Conservation (phyloP, 2,329 filamentous ascomycete species). For the Xylaria sp. region DNA sequence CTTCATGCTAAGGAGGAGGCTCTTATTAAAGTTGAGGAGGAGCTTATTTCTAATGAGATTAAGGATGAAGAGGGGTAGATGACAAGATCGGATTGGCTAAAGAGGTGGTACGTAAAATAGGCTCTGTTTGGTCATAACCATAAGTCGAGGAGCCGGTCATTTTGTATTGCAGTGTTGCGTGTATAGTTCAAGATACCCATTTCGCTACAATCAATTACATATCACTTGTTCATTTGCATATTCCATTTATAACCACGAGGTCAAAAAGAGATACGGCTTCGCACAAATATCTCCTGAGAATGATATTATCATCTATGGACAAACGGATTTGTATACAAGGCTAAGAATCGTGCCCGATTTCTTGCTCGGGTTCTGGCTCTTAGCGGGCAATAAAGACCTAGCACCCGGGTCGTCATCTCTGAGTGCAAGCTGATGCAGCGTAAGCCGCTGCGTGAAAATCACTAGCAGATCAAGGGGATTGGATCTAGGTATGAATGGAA, state of each 20-base stretch:
- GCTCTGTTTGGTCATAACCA: background rate
- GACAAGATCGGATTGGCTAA: background rate
- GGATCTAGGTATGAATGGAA: constrained; percentile 11
- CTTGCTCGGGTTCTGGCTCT: background rate
- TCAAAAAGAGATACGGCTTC: constrained; percentile 12
- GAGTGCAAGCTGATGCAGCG: background rate
- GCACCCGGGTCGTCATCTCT: background rate
- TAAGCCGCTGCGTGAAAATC: background rate
- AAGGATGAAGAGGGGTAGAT: constrained; percentile 21
- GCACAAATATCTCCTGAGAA: constrained; percentile 13
- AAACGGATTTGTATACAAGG: constrained; percentile 14
- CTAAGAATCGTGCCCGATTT: background rate
- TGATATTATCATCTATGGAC: constrained; percentile 26
- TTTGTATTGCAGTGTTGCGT: background rate
- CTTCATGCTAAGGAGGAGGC: constrained; percentile 44
- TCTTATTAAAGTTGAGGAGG: constrained; percentile 24
- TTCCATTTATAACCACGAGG: background rate
- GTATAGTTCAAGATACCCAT: constrained; percentile 19
- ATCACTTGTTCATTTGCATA: constrained; percentile 2
- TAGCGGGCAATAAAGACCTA: background rate
- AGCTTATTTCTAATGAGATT: constrained; percentile 12
- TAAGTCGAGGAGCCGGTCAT: background rate
- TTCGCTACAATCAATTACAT: background rate
- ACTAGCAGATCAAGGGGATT: background rate
- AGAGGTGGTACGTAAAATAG: background rate